A percentile compares a stretch with the other conserved stretches of the same genome.
Conservation (phyloP, 257 asterid genomes). For the Orobanche coerulescens region DNA sequence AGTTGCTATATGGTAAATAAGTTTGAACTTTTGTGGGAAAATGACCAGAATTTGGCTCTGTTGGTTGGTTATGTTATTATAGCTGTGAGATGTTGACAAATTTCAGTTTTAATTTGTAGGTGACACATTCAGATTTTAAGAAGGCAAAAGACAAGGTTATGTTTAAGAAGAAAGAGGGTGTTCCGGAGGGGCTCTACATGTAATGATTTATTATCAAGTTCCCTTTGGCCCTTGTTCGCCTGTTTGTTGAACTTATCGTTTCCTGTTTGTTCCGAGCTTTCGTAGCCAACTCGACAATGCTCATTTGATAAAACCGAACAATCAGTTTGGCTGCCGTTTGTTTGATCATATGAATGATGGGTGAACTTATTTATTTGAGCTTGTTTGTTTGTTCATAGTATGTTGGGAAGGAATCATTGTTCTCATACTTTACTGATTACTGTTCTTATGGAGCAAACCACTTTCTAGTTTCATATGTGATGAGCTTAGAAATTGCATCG, state of each 20-base stretch:
- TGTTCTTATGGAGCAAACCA: neutral
- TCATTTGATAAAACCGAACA: neutral
- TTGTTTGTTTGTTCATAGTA: neutral
- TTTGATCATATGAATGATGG: neutral
- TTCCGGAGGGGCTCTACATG: slow-evolving; percentile 51
- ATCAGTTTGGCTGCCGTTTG: slow-evolving; percentile 1
- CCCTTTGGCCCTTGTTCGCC: neutral
- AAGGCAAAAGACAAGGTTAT: slow-evolving; percentile 56
- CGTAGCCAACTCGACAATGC: neutral
- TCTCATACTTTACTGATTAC: no score
- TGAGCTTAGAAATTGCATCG: neutral
- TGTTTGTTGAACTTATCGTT: neutral
- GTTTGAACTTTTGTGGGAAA: no score
- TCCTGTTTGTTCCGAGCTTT: neutral
- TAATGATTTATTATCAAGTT: slow-evolving; percentile 19
- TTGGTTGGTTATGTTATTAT: no score
- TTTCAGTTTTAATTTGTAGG: slow-evolving; percentile 22
- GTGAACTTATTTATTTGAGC: neutral
- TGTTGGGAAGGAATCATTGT: no score
- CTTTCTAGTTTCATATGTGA: neutral
- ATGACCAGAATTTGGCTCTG: no score
- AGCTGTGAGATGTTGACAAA: slow-evolving; percentile 15
- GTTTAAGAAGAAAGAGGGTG: slow-evolving; percentile 60
- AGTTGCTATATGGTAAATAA: neutral
- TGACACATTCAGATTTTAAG: slow-evolving; percentile 45